phyloP scores from a whole-genome alignment of 805 yeast species.

The Blastobotrys peoriensis region DNA sequence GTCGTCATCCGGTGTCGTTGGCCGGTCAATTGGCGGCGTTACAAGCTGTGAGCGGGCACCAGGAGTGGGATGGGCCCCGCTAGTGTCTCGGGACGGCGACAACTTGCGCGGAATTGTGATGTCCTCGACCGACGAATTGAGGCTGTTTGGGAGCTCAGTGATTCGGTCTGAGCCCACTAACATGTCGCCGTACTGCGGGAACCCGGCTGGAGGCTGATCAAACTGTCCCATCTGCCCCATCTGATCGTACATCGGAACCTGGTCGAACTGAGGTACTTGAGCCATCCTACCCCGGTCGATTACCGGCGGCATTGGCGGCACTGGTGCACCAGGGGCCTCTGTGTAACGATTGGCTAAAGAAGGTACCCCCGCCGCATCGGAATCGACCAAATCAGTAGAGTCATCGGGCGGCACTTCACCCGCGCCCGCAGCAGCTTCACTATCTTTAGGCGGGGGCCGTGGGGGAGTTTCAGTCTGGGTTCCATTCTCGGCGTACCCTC shows the following conservation, averaged over 20 bases:
- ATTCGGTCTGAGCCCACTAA: too few relatives aligned
- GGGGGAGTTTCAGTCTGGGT: not conserved
- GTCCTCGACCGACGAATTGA: not conserved
- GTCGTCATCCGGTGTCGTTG: constrained; percentile 8
- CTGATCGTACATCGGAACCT: not conserved
- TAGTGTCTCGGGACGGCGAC: too few relatives aligned
- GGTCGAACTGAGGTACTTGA: not conserved
- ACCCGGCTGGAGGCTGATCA: not conserved
- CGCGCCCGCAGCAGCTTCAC: too few relatives aligned
- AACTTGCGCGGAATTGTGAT: too few relatives aligned
- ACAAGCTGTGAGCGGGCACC: constrained; percentile 1
- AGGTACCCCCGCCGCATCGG: not conserved
- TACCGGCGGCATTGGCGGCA: not conserved
- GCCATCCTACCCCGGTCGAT: not conserved
- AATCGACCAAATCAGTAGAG: not conserved
- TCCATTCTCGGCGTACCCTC: not conserved
- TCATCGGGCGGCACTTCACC: not conserved
- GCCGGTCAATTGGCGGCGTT: not conserved
- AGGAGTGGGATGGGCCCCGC: constrained; percentile 2
- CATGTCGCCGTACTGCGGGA: not conserved
- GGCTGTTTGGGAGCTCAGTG: not conserved
- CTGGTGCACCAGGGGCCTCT: not conserved
- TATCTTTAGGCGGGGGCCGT: not conserved
- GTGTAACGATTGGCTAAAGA: not conserved
- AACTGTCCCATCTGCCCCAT: not conserved